Conservation (phyloP, 2,329 filamentous ascomycete genomes). For the Triangularia setosa region DNA sequence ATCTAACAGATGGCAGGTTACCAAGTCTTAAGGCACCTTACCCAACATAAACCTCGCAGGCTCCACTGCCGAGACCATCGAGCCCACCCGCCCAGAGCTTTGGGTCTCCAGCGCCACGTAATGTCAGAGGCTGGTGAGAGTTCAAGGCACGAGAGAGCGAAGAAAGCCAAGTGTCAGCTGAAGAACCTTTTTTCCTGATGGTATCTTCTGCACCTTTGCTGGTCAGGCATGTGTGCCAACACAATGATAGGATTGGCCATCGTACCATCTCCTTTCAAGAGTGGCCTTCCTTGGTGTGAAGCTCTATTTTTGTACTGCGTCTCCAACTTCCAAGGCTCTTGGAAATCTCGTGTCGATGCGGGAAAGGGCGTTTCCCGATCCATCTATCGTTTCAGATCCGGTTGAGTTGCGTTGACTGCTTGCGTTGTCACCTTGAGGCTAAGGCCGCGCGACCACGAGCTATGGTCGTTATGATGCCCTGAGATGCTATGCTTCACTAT, state of each 20-base stretch:
- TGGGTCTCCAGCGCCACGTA: neutral
- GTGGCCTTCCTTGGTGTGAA: neutral
- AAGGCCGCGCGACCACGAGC: neutral
- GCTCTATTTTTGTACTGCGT: neutral
- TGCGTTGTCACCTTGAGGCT: neutral
- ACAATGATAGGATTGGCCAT: neutral
- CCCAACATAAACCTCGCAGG: neutral
- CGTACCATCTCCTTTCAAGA: neutral
- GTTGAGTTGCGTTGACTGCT: neutral
- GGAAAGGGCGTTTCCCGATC: neutral
- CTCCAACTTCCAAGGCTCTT: neutral
- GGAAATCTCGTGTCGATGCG: neutral
- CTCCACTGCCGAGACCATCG: neutral
- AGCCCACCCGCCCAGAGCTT: neutral
- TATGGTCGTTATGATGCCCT: neutral
- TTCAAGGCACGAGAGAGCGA: neutral
- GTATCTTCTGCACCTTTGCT: neutral
- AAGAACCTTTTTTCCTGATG: neutral
- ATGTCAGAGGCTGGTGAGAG: neutral
- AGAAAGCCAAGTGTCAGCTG: neutral
- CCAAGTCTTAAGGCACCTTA: neutral
- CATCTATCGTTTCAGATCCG: neutral
- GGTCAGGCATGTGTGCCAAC: neutral
- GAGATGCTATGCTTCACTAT: neutral
- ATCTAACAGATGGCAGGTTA: neutral